phyloP scores from a whole-genome alignment of 495 filamentous ascomycete species.

The Hypoxylon rickii region DNA sequence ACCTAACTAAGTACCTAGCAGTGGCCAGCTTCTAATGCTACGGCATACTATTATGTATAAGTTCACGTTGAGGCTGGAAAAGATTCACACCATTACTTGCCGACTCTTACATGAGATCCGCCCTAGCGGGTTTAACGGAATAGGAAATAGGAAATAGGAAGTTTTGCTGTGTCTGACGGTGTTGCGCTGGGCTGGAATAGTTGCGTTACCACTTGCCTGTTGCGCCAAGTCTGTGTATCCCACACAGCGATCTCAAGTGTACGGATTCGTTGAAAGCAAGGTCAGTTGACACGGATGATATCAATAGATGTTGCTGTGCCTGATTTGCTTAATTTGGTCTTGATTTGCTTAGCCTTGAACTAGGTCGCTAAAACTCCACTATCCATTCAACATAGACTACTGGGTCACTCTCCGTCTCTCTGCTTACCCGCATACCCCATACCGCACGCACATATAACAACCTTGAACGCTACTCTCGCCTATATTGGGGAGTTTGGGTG shows the following conservation, averaged over 20 bases:
- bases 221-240: constrained; percentile 27
- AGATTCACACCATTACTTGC: constrained; percentile 31
- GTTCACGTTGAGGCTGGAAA: constrained; percentile 15
- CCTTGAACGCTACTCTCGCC: no score
- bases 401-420: constrained; percentile 11
- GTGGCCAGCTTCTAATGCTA: neutral
- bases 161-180: neutral
- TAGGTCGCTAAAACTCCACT: constrained; percentile 27
- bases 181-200: neutral
- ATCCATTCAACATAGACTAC: constrained; percentile 10
- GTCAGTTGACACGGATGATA: constrained; percentile 34
- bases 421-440: no score
- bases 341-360: constrained; percentile 17
- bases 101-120: constrained; percentile 32
- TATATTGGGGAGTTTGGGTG: no score
- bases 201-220: constrained; percentile 8
- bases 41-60: constrained; percentile 7
- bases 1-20: no score
- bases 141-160: neutral
- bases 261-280: constrained; percentile 27
- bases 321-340: no score
- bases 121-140: constrained; percentile 22
- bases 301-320: constrained; percentile 6
- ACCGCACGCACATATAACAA: no score
- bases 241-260: constrained; percentile 22